phyloP scores from a whole-genome alignment of 169 alveolate species.

The Toxoplasma gondii region DNA sequence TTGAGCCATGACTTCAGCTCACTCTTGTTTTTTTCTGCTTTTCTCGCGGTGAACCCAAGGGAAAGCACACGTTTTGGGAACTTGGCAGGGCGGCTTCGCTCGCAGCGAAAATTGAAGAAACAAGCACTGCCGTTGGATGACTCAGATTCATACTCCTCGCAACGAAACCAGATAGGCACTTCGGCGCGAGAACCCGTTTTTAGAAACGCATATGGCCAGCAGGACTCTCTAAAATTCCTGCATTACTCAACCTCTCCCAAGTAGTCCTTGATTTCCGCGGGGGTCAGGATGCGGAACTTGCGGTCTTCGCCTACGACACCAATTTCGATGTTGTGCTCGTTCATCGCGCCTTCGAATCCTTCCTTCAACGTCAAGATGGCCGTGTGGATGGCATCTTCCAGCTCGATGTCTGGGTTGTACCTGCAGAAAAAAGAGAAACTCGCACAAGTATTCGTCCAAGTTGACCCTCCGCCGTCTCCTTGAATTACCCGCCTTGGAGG shows the following conservation, averaged over 20 bases:
- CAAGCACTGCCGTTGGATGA: no score
- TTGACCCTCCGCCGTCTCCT: neutral
- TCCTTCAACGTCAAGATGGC: conserved; percentile 92
- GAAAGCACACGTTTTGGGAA: no score
- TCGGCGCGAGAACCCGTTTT: no score
- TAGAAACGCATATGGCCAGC: no score
- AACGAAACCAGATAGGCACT: no score
- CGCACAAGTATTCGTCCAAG: neutral
- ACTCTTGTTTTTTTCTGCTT: no score
- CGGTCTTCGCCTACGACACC: conserved; percentile 93
- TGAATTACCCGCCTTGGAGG: neutral
- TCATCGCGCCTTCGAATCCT: conserved; percentile 98
- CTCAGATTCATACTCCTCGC: no score
- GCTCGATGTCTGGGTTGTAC: conserved; percentile 92
- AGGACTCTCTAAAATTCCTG: no score
- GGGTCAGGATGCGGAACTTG: conserved; percentile 81
- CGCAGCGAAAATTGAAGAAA: no score
- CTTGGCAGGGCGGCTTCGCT: no score
- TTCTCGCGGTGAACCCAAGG: no score
- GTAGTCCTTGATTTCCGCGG: conserved; percentile 83
- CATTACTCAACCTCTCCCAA: conserved; percentile 79
- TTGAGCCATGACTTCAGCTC: no score
- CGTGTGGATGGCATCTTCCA: conserved; percentile 96
- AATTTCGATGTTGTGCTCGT: conserved; percentile 95
- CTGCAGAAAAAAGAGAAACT: conserved; percentile 19